Percentiles rank a stretch among this genome's conserved stretches.
These are phyloP conservation scores for Colletotrichum falcatum DNA, from an alignment of 2,329 filamentous ascomycete genomes.

Conservation along the genomic window DNA sequence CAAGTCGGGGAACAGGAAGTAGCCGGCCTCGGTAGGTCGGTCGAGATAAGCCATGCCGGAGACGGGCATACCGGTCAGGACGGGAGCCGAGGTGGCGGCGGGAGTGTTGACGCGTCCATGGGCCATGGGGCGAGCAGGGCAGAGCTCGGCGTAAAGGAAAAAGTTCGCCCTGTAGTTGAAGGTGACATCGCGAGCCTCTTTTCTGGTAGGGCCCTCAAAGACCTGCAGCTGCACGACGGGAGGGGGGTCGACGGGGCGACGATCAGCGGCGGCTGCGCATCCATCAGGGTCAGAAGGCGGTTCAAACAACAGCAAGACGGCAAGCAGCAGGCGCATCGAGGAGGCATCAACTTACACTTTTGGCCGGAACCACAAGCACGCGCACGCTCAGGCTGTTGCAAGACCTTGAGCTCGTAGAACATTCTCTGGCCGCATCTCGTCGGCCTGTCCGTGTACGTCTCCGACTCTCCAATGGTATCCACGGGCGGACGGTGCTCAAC, in stretches of 20 bases:
- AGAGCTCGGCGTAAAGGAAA: conserved; percentile 94
- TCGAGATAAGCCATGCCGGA: conserved; percentile 97
- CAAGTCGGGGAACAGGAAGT: conserved; percentile 97
- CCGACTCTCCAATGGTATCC: conserved; percentile 14
- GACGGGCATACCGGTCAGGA: conserved; percentile 93
- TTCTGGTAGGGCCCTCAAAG: conserved; percentile 76
- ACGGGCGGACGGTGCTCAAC: background rate
- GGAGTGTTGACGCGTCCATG: conserved; percentile 79
- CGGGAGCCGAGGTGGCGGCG: conserved; percentile 79
- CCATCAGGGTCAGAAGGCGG: conserved; percentile 43
- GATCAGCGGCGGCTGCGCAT: conserved; percentile 79
- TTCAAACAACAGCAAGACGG: conserved; percentile 39
- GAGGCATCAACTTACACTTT: conserved; percentile 79
- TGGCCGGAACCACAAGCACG: conserved; percentile 95
- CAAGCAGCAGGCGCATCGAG: conserved; percentile 12
- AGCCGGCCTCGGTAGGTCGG: conserved; percentile 82
- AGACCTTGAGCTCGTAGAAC: conserved; percentile 84
- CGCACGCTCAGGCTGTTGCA: conserved; percentile 94
- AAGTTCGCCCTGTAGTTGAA: conserved; percentile 97
- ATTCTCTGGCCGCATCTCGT: conserved; percentile 83
- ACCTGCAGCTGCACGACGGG: conserved; percentile 93
- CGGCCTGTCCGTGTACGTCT: conserved; percentile 34
- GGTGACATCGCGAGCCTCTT: conserved; percentile 77
- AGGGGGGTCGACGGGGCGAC: conserved; percentile 92
- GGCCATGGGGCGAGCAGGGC: conserved; percentile 85